Conservation (phyloP, 345 rosid genomes). For the Eucalyptus caleyi region DNA sequence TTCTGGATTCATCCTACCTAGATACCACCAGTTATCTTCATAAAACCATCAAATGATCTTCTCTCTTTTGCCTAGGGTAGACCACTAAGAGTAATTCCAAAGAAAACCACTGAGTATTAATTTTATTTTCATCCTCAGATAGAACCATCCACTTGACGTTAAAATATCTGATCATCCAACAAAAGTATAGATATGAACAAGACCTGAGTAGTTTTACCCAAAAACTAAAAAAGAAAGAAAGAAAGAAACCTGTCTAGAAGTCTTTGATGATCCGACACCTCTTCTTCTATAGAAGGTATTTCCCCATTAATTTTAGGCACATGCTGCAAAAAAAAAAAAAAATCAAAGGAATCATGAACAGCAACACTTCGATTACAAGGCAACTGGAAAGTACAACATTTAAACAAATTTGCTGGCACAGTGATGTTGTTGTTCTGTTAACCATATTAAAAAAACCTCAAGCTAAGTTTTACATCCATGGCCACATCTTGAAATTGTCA, state of each 20-base stretch:
- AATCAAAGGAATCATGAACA: not conserved
- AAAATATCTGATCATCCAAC: not conserved
- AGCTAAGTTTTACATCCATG: not conserved
- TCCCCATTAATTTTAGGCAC: conserved; percentile 58
- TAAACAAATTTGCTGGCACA: not conserved
- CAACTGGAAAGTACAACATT: not conserved
- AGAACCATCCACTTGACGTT: not conserved
- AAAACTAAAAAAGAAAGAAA: not conserved
- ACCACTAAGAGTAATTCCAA: not conserved
- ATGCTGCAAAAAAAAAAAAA: conserved; percentile 18
- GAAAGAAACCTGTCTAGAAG: conserved; percentile 22
- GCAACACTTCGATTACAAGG: not conserved
- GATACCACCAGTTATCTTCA: not conserved
- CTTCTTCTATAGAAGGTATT: conserved; percentile 48
- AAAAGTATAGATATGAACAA: not conserved
- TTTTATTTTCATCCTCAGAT: not conserved
- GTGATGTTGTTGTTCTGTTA: not conserved
- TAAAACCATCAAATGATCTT: not conserved
- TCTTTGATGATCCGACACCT: conserved; percentile 56
- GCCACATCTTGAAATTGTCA: not conserved
- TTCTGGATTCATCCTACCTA: not conserved
- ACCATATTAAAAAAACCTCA: not conserved
- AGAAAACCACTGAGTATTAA: not conserved
- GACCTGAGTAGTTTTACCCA: not conserved
- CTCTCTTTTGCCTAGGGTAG: not conserved